Evolutionary conservation across 2,329 filamentous ascomycete genomes (phyloP).

Genomic region (Cryphonectria nitschkei): DNA sequence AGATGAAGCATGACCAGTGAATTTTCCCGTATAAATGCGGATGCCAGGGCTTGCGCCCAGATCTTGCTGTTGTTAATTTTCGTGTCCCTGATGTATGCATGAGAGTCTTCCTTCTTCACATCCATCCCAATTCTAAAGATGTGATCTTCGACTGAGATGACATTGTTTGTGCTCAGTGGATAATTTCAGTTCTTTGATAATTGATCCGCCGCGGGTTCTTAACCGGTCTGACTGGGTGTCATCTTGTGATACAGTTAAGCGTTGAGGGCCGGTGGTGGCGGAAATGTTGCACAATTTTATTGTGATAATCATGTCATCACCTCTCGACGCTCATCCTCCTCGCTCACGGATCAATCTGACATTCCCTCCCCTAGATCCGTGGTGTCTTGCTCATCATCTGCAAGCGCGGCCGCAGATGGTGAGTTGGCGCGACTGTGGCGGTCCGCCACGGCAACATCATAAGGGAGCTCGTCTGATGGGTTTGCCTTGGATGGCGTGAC

Average conservation of each 20-base stretch:
- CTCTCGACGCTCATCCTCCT: conserved; percentile 26
- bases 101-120: conserved; percentile 10
- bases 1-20: neutral
- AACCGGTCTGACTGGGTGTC: neutral
- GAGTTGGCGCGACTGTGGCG: conserved; percentile 3
- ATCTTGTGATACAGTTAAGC: neutral
- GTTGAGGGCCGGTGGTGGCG: neutral
- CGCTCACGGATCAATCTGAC: conserved; percentile 27
- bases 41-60: conserved; percentile 19
- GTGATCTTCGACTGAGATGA: neutral
- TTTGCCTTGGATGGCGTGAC: conserved; percentile 5
- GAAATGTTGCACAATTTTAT: neutral
- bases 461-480: conserved; percentile 1
- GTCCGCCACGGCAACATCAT: neutral
- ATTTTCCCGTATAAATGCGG: neutral
- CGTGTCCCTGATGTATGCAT: neutral
- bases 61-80: conserved; percentile 2
- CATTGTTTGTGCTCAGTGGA: neutral
- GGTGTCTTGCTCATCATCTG: conserved; percentile 25
- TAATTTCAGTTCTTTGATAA: neutral
- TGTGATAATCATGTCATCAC: conserved; percentile 13
- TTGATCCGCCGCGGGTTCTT: neutral
- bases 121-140: conserved; percentile 16
- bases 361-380: conserved; percentile 25
- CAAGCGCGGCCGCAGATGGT: conserved; percentile 23